Evolutionary conservation across 2,329 filamentous ascomycete species (phyloP).

Genomic region (Clonostachys rosea): DNA sequence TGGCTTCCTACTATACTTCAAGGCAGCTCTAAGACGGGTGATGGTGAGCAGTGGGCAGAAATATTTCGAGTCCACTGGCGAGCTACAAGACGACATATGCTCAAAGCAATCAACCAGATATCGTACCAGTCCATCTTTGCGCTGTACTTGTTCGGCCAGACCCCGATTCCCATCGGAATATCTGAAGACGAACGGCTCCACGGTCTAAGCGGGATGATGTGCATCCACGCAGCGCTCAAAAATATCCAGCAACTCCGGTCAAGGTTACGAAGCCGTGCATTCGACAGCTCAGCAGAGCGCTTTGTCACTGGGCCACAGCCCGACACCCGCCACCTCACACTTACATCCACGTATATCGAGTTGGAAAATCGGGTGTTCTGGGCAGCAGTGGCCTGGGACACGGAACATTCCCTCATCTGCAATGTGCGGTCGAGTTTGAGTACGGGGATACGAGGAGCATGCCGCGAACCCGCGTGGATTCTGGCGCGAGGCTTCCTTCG

Average conservation of each 20-base stretch:
- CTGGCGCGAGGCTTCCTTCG: constrained; percentile 3
- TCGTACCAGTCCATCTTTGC: constrained; percentile 7
- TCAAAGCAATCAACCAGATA: constrained; percentile 5
- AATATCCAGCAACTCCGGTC: constrained; percentile 5
- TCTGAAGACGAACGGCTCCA: constrained; percentile 5
- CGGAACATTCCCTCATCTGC: constrained; percentile 3
- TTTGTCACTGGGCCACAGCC: too few relatives aligned
- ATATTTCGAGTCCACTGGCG: constrained; percentile 3
- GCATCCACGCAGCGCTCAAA: constrained; percentile 4
- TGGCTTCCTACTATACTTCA: background rate
- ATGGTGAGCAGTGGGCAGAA: background rate
- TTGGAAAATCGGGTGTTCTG: constrained; percentile 7
- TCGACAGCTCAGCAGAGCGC: too few relatives aligned
- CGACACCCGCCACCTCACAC: too few relatives aligned
- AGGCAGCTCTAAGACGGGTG: background rate
- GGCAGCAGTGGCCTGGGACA: constrained; percentile 8
- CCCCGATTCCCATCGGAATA: constrained; percentile 4
- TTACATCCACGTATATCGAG: constrained; percentile 2
- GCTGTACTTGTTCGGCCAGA: constrained; percentile 5
- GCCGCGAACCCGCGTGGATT: constrained; percentile 6
- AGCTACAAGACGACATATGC: constrained; percentile 7
- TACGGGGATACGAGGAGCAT: constrained; percentile 6
- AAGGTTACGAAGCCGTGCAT: background rate
- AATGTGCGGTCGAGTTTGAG: constrained; percentile 6
- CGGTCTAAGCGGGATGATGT: constrained; percentile 4